A percentile compares a stretch with the other conserved stretches of the same genome.
Evolutionary conservation across 805 yeast genomes (phyloP).

Genomic region (Saccharomycopsis babjevae): DNA sequence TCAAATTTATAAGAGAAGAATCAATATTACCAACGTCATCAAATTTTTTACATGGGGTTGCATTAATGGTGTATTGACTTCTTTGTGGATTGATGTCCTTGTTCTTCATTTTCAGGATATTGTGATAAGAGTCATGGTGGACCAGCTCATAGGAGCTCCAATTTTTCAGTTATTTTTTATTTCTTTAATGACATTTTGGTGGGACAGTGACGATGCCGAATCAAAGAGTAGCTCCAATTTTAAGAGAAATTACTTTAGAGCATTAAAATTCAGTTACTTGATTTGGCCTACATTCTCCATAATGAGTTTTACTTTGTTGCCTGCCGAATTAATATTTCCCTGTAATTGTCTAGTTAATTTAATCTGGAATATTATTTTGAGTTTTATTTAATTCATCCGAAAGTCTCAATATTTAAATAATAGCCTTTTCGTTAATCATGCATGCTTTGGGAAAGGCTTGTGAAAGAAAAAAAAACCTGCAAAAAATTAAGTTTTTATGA

Average conservation of each 20-base stretch:
- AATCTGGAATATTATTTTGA: constrained; percentile 45
- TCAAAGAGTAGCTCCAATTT: constrained; percentile 20
- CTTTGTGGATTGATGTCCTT: constrained; percentile 44
- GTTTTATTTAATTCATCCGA: constrained; percentile 23
- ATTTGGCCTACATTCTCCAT: constrained; percentile 53
- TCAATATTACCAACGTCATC: constrained; percentile 14
- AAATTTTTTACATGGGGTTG: constrained; percentile 54
- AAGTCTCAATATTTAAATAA: background rate
- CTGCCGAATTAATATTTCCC: constrained; percentile 43
- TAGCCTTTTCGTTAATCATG: background rate
- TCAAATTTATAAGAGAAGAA: constrained; percentile 13
- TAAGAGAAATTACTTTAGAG: constrained; percentile 33
- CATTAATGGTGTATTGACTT: constrained; percentile 45
- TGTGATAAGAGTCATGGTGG: constrained; percentile 35
- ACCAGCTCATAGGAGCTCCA: constrained; percentile 48
- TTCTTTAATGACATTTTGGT: constrained; percentile 45
- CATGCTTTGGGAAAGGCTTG: background rate
- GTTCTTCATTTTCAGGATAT: constrained; percentile 29
- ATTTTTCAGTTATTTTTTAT: constrained; percentile 43
- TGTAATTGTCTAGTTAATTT: constrained; percentile 47
- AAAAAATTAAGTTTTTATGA: too few species aligned
- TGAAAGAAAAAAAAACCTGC: background rate
- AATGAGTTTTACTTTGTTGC: constrained; percentile 39
- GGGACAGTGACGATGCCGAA: constrained; percentile 28
- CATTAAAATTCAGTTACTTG: constrained; percentile 42